phyloP scores from a whole-genome alignment of 2,329 filamentous ascomycete species.

The Macrophomina tecta region DNA sequence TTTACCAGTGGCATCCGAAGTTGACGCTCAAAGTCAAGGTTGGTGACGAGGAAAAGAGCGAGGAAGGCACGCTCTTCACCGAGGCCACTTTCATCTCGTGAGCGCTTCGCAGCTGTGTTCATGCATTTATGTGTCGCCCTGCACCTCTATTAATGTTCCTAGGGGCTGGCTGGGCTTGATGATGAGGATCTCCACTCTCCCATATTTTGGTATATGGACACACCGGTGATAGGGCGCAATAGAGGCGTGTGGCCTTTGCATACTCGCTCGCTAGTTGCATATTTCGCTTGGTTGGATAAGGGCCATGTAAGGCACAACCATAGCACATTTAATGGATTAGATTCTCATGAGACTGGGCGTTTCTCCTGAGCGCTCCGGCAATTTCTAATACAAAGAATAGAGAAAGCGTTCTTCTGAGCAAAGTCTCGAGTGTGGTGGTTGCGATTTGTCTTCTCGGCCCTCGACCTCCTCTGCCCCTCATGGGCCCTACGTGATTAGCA shows the following conservation, averaged over 20 bases:
- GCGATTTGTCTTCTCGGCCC: neutral
- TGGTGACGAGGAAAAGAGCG: slow-evolving; percentile 76
- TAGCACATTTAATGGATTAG: slow-evolving; percentile 25
- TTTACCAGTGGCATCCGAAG: slow-evolving; percentile 87
- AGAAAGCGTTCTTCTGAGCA: neutral
- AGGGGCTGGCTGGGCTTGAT: neutral
- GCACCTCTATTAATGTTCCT: slow-evolving; percentile 21
- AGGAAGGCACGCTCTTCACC: slow-evolving; percentile 79
- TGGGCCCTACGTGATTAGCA: too few relatives aligned
- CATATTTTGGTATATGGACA: slow-evolving; percentile 12
- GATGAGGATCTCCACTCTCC: slow-evolving; percentile 6
- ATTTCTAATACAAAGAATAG: neutral
- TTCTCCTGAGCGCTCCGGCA: slow-evolving; percentile 3
- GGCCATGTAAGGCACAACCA: slow-evolving; percentile 4
- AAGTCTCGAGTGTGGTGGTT: neutral
- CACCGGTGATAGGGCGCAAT: slow-evolving; percentile 3
- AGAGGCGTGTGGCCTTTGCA: slow-evolving; percentile 15
- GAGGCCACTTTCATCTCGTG: slow-evolving; percentile 95
- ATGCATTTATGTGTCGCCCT: slow-evolving; percentile 6
- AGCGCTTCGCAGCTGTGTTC: neutral
- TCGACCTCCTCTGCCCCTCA: neutral
- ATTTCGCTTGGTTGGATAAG: slow-evolving; percentile 14
- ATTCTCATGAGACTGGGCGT: slow-evolving; percentile 14
- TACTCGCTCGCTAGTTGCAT: slow-evolving; percentile 23
- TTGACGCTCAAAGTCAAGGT: slow-evolving; percentile 83